Evolutionary conservation across 805 yeast species (phyloP).

Genomic region (Starmerella stigmatis): DNA sequence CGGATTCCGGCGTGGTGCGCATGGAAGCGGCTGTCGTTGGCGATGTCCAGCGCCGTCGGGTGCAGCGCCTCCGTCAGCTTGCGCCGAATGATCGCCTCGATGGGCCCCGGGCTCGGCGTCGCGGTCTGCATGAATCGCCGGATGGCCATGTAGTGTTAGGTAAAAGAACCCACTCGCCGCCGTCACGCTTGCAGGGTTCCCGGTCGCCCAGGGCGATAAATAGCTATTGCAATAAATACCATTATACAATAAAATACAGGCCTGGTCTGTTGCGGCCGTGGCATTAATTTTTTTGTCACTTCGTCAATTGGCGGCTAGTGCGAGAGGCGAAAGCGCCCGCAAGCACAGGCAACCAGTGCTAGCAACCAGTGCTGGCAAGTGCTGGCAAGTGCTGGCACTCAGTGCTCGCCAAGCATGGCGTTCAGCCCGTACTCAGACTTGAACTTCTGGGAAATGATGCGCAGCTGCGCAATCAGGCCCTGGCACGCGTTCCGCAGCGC

Average conservation of each 20-base stretch:
- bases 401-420: slow-evolving; percentile 37
- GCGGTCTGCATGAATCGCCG: slow-evolving; percentile 13
- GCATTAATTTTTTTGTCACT: too few relatives aligned
- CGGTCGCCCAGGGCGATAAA: neutral
- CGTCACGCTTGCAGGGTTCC: too few relatives aligned
- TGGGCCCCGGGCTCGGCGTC: slow-evolving; percentile 28
- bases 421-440: slow-evolving; percentile 88
- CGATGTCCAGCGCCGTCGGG: slow-evolving; percentile 43
- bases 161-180: too few relatives aligned
- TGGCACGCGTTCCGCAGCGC: slow-evolving; percentile 88
- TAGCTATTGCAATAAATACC: neutral
- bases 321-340: too few relatives aligned
- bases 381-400: neutral
- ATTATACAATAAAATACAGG: neutral
- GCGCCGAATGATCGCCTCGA: slow-evolving; percentile 39
- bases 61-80: slow-evolving; percentile 36
- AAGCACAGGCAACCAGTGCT: too few relatives aligned
- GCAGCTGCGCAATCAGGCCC: slow-evolving; percentile 67
- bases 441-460: slow-evolving; percentile 63
- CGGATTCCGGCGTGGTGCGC: slow-evolving; percentile 75
- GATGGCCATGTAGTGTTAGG: slow-evolving; percentile 3
- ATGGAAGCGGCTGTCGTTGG: slow-evolving; percentile 80
- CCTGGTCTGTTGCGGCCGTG: too few relatives aligned
- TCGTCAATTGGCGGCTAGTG: too few relatives aligned
- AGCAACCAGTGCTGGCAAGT: neutral